Conservation (phyloP, 768 basidiomycete genomes). For the Russula compacta region DNA sequence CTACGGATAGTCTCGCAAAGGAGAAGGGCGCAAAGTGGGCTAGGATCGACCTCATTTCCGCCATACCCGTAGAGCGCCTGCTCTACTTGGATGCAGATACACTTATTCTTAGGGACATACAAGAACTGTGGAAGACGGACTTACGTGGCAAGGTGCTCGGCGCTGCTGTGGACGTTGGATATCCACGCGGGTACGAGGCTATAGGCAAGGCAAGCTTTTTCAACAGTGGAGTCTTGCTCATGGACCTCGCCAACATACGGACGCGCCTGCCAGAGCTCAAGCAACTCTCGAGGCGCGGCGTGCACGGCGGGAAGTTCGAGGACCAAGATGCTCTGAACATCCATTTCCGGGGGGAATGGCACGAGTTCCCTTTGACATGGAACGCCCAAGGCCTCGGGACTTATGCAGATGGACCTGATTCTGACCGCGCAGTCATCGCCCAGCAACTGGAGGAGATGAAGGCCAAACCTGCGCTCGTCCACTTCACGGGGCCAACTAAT, state of each 20-base stretch:
- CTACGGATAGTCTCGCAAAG: conserved; percentile 25
- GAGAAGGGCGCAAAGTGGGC: conserved; percentile 34
- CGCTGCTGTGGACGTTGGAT: conserved; percentile 41
- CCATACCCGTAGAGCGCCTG: conserved; percentile 41
- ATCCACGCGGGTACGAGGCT: conserved; percentile 37
- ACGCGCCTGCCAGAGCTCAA: conserved; percentile 4
- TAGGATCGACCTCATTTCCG: conserved; percentile 37
- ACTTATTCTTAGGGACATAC: conserved; percentile 35
- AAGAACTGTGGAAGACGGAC: conserved; percentile 38
- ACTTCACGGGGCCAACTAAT: conserved; percentile 40
- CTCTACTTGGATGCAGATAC: conserved; percentile 48
- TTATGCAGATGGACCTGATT: conserved; percentile 33
- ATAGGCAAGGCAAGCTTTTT: conserved; percentile 35
- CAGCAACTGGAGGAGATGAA: conserved; percentile 28
- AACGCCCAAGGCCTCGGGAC: conserved; percentile 41
- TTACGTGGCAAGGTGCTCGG: conserved; percentile 28
- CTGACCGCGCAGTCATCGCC: conserved; percentile 27
- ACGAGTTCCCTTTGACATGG: conserved; percentile 35
- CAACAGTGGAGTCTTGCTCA: conserved; percentile 46
- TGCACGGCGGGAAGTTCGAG: conserved; percentile 22
- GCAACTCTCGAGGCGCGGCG: conserved; percentile 19
- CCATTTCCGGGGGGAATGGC: conserved; percentile 38
- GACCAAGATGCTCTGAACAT: conserved; percentile 48
- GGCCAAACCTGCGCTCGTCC: conserved; percentile 37
- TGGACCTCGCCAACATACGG: conserved; percentile 38